Percentiles rank a stretch among this genome's conserved stretches.
Evolutionary conservation across 495 filamentous ascomycete species (phyloP).

Genomic region (Rostrohypoxylon terebratum): DNA sequence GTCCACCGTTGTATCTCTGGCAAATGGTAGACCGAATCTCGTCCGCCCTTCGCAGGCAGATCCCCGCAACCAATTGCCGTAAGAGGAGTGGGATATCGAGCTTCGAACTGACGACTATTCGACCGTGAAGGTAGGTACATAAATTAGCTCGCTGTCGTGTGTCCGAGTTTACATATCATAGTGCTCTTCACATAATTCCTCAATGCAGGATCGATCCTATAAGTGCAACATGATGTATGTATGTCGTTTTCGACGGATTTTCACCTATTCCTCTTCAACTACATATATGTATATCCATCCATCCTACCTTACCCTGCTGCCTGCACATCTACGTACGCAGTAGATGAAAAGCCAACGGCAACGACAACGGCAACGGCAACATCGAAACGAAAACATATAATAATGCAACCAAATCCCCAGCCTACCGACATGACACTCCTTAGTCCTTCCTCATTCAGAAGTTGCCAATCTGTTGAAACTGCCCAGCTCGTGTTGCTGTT

Average conservation of each 20-base stretch:
- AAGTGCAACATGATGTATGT: constrained; percentile 16
- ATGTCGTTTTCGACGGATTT: constrained; percentile 11
- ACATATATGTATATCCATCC: not conserved
- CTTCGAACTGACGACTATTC: constrained; percentile 26
- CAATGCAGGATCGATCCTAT: constrained; percentile 36
- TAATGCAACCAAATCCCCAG: not conserved
- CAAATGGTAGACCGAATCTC: constrained; percentile 38
- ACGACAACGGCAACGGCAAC: constrained; percentile 3
- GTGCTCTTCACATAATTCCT: not conserved
- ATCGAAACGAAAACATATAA: not conserved
- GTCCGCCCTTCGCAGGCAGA: constrained; percentile 23
- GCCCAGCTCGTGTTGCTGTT: constrained; percentile 11
- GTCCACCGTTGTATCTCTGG: constrained; percentile 41
- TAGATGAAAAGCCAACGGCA: constrained; percentile 11
- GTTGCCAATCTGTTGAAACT: constrained; percentile 13
- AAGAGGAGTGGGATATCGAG: constrained; percentile 26
- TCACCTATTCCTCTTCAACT: not conserved
- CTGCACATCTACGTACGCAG: not conserved
- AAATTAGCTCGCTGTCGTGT: constrained; percentile 35
- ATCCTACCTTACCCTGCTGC: not conserved
- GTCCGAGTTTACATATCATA: constrained; percentile 19
- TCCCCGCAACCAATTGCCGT: constrained; percentile 44
- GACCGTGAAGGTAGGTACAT: constrained; percentile 24
- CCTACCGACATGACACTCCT: not conserved
- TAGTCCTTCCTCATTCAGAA: constrained; percentile 34